A percentile compares a stretch with the other conserved stretches of the same genome.
Conservation (phyloP, 495 filamentous ascomycete genomes). For the Monascus purpureus region DNA sequence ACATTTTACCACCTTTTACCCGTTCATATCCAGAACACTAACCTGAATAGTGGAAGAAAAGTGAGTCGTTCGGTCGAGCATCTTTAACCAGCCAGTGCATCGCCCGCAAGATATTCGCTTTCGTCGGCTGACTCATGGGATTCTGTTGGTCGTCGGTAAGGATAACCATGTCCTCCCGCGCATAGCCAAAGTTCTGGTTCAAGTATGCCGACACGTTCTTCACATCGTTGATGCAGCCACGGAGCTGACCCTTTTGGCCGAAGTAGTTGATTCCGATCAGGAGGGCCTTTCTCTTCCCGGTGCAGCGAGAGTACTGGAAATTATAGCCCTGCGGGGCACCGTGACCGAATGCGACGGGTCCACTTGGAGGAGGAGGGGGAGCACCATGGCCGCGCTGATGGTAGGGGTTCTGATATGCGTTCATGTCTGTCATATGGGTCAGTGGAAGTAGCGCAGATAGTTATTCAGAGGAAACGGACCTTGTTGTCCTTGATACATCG, state of each 20-base stretch:
- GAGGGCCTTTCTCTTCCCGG: constrained; percentile 79
- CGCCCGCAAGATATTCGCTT: constrained; percentile 86
- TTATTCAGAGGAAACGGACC: constrained; percentile 10
- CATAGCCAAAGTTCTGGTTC: constrained; percentile 82
- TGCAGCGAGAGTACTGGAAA: constrained; percentile 88
- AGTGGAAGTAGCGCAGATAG: background rate
- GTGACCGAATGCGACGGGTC: constrained; percentile 49
- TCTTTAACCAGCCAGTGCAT: constrained; percentile 99
- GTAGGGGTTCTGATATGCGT: constrained; percentile 16
- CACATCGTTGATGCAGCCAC: constrained; percentile 97
- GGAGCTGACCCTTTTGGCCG: constrained; percentile 74
- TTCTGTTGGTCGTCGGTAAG: constrained; percentile 96
- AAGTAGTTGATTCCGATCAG: constrained; percentile 99
- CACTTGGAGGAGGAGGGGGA: constrained; percentile 28
- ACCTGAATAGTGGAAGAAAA: constrained; percentile 99
- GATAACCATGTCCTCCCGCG: constrained; percentile 95
- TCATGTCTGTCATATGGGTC: background rate
- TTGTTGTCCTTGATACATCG: constrained; percentile 21
- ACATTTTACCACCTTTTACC: constrained; percentile 1
- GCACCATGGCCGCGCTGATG: constrained; percentile 18
- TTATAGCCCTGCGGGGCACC: constrained; percentile 67
- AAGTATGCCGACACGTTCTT: constrained; percentile 94
- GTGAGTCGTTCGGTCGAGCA: constrained; percentile 81
- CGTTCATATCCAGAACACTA: constrained; percentile 12
- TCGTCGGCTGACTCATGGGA: constrained; percentile 92